Base-by-base conservation (phyloP, 1,284 basidiomycete genomes). In the Sporisorium graminicola region DNA sequence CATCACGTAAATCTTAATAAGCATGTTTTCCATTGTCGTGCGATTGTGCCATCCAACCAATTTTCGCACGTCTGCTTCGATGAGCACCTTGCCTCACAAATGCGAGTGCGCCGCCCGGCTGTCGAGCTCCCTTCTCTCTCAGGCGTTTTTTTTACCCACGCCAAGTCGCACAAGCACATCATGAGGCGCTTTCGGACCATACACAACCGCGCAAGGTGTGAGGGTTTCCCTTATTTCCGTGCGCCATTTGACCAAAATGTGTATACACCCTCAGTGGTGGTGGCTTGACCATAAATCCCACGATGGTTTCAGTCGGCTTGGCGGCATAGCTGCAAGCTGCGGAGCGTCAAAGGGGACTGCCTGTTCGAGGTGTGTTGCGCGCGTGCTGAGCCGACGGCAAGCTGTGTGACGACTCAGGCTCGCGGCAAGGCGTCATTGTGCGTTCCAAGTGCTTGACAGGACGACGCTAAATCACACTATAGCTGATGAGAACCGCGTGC, bases 261-360 rank as follows among this genome's bases (percentile, higher is more conserved):
- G 18, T 18, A 50, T 27, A 18, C 16, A 4, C n/a, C n/a, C n/a
- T n/a, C 29, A 49, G n/a, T 18, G n/a, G n/a, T 33, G 47, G 49
- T 50, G 27, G 29, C 49, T 20, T 31, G n/a, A n/a, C 29, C 49
- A 27, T 27, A 33, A 27, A 27, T 22, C 46, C 26, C 24, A 50
- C 49, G 49, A 50, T 50, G 27, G 49, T 8, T n/a, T 49, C 16
- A 14, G 27, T 49, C 47, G 27, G 47, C 47, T 49, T 49, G 47
- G 27, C 27, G 47, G 27, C 49, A 31, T 31, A 7, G 49, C 29
- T 50, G 49, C 49, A 31, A 9, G 40, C 4, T n/a, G 37, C 18
- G 3, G 37, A n/a, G 18, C n/a, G 18, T 40, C 37, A n/a, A 40
- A n/a, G 18, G 16, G 6, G 18, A 14, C n/a, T 40, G 14, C 5